Evolutionary conservation across 306 rosid genomes (phyloP), one percentile per base, ranked within the genome.

Genomic region (Lathyrus tuberosus): DNA sequence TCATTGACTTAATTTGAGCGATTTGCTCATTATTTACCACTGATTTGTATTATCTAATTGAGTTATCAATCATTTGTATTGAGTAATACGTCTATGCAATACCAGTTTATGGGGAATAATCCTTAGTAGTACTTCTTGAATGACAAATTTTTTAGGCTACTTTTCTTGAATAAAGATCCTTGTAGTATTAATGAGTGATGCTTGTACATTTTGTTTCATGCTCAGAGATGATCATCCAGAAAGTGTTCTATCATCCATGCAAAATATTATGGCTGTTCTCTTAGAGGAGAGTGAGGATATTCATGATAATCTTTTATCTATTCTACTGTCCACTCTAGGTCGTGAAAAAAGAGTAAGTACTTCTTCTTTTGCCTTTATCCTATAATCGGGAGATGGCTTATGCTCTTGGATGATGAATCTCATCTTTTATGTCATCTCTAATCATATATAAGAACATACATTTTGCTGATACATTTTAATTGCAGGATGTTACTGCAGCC

Each of bases 201-300:
- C 69, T 60, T 80, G 77, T 66, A 38, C 61, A 53, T 31, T 67
- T 66, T 74, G 47, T 75, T 30, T 48, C 51, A 46, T 75, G 44
- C 77, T 75, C 96, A 94, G 99, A 74, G 97, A 94, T 80, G 96
- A 94, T 77, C 99, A 88, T 84, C 91, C 88, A 13, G 97, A 94
- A 76, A 91, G 86, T 82, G 95, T 91, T 71, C 67, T 91, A 76
- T 86, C 92, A 62, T 84, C 97, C 58, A 94, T 94, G 99, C 88
- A 94, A 80, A 83, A 81, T 17, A 91, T 94, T 69, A 94, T 94
- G 99, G 82, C 70, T 16, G 92, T 87, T 74, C 95, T 94, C 37
- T 71, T 94, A 67, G 99, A 89, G 83, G 96, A 91, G 87, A 94
- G 99, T 64, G 99, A 94, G 86, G 99, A 87, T 69, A 71, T 91